Percentiles rank a stretch among this genome's conserved stretches.
phyloP scores from a whole-genome alignment of 176 grass and related monocot genomes.

The Poa annua region DNA sequence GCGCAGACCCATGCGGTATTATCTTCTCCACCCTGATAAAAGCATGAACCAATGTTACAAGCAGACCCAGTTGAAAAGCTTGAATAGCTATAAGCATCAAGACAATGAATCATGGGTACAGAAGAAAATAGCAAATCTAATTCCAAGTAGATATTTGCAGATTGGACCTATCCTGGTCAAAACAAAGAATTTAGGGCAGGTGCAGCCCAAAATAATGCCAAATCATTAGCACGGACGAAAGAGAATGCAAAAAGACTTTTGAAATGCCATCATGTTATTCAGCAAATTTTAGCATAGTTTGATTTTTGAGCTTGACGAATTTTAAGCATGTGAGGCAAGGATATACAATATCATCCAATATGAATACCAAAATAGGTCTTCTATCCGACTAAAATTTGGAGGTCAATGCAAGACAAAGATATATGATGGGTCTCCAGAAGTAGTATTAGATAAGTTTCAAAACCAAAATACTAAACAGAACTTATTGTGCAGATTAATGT shows the following conservation, averaged over 20 bases:
- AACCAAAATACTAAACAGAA: constrained; percentile 22
- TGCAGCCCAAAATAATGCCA: constrained; percentile 15
- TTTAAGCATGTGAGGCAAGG: background rate
- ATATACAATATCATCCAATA: background rate
- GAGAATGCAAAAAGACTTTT: background rate
- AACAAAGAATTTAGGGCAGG: constrained; percentile 13
- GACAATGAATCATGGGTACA: background rate
- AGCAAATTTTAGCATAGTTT: constrained; percentile 16
- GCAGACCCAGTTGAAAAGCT: constrained; percentile 1
- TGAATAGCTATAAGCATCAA: constrained; percentile 19
- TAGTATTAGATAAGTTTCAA: constrained; percentile 11
- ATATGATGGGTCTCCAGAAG: constrained; percentile 30
- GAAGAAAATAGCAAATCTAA: constrained; percentile 8
- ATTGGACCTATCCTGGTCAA: constrained; percentile 1
- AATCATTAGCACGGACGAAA: background rate
- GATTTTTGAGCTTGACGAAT: constrained; percentile 27
- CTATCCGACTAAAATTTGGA: constrained; percentile 19
- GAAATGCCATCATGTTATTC: background rate
- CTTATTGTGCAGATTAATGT: constrained; percentile 1
- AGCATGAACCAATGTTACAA: constrained; percentile 35
- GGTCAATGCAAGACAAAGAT: background rate
- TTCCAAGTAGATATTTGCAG: constrained; percentile 17
- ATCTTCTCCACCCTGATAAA: constrained; percentile 92
- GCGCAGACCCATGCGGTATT: constrained; percentile 93
- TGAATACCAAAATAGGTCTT: constrained; percentile 17